Evolutionary conservation across 371 early-diverging fungal genomes (phyloP).

Genomic region (Zopfochytrium polystomum): DNA sequence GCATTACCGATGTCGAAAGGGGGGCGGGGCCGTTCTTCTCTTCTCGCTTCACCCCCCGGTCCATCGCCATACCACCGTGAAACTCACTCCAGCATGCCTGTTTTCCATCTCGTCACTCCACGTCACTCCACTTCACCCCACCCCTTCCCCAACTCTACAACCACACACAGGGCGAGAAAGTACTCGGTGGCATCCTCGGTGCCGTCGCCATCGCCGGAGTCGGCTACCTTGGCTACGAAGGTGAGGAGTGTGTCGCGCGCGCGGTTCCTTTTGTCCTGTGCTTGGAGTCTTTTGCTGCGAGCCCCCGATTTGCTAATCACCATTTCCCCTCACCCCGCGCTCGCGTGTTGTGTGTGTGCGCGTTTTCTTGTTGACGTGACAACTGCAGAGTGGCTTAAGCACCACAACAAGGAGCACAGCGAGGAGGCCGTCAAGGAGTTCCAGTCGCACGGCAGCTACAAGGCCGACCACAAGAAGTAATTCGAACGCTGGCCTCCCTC

Average conservation of each 20-base stretch:
- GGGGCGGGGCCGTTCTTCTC: background rate
- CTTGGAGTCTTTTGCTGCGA: background rate
- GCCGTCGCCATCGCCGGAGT: slow-evolving; percentile 17
- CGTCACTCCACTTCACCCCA: background rate
- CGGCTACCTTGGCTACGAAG: slow-evolving; percentile 14
- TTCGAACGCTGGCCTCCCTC: too few relatives aligned
- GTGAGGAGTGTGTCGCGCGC: background rate
- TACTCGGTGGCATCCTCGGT: slow-evolving; percentile 6
- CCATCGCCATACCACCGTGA: background rate
- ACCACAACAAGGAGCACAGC: slow-evolving; percentile 17
- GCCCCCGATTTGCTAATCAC: too few relatives aligned
- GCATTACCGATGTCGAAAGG: background rate
- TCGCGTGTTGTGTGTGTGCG: too few relatives aligned
- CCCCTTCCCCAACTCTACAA: background rate
- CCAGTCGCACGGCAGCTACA: background rate
- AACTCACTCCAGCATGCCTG: background rate
- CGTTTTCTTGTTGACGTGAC: too few relatives aligned
- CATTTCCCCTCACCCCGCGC: too few relatives aligned
- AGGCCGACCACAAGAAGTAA: too few relatives aligned
- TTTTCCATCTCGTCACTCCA: background rate
- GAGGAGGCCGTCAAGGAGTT: background rate
- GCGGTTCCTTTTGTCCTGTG: background rate
- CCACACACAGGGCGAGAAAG: background rate
- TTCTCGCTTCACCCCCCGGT: background rate
- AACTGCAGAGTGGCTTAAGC: slow-evolving; percentile 5